Evolutionary conservation across 108 stramenopile genomes (phyloP).

Genomic region (Nitzschia sp.): DNA sequence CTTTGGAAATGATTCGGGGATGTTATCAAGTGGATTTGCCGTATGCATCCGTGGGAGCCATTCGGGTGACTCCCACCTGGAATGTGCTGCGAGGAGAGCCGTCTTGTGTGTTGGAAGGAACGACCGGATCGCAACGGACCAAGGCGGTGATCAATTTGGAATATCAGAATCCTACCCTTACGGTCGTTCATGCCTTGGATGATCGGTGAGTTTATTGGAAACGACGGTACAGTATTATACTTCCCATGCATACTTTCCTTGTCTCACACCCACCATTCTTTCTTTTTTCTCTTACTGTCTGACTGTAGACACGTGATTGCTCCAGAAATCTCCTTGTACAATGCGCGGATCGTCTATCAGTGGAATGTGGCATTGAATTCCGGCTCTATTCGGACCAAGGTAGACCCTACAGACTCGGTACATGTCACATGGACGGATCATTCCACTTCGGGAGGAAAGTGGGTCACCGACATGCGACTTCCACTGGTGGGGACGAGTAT

Average conservation of each 20-base stretch:
- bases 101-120: slow-evolving; percentile 45
- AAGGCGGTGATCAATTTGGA: slow-evolving; percentile 50
- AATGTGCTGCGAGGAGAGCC: slow-evolving; percentile 25
- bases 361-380: slow-evolving; percentile 46
- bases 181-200: slow-evolving; percentile 45
- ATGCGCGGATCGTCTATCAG: slow-evolving; percentile 51
- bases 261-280: not conserved
- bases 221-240: not conserved
- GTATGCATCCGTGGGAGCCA: slow-evolving; percentile 20
- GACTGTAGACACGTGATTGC: slow-evolving; percentile 45
- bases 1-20: slow-evolving; percentile 24
- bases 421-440: slow-evolving; percentile 55
- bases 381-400: slow-evolving; percentile 31
- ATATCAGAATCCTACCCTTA: slow-evolving; percentile 46
- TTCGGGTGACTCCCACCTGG: slow-evolving; percentile 37
- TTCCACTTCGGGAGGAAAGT: slow-evolving; percentile 29
- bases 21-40: slow-evolving; percentile 28
- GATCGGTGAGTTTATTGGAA: slow-evolving; percentile 37
- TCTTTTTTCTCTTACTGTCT: not conserved
- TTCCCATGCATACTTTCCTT: not conserved
- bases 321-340: slow-evolving; percentile 49
- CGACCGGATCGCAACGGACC: slow-evolving; percentile 40
- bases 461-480: slow-evolving; percentile 54
- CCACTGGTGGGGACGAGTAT: slow-evolving; percentile 47
- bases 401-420: slow-evolving; percentile 51